Conservation (phyloP, 257 asterid species). For the Capsicum baccatum region DNA sequence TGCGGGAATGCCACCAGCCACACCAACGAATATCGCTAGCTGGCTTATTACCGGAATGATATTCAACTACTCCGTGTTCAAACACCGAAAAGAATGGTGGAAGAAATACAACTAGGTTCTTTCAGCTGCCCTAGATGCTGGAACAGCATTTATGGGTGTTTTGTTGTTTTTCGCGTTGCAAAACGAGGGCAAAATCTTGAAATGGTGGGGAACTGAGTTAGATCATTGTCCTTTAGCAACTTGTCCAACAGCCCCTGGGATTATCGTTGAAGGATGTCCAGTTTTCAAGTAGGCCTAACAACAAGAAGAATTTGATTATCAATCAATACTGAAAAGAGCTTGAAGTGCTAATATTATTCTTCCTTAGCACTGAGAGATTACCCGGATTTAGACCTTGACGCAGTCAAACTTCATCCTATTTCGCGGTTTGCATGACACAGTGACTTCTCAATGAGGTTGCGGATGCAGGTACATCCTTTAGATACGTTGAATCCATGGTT, state of each 20-base stretch:
- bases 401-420: too few relatives aligned
- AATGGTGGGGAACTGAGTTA: constrained; percentile 27
- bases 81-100: constrained; percentile 84
- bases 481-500: too few relatives aligned
- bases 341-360: background rate
- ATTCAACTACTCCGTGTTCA: constrained; percentile 86
- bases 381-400: too few relatives aligned
- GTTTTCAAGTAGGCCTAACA: constrained; percentile 52
- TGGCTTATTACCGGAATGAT: constrained; percentile 80
- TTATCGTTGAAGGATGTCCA: constrained; percentile 74
- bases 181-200: constrained; percentile 28
- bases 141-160: constrained; percentile 96
- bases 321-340: background rate
- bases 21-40: constrained; percentile 91
- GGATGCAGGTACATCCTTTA: too few relatives aligned
- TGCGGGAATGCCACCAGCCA: constrained; percentile 98
- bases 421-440: too few relatives aligned
- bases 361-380: too few relatives aligned
- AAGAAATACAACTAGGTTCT: constrained; percentile 81
- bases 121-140: constrained; percentile 94
- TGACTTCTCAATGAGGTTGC: too few relatives aligned
- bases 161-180: constrained; percentile 74
- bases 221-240: constrained; percentile 92
- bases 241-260: constrained; percentile 91
- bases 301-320: background rate